Conservation (phyloP, 768 basidiomycete species). For the Boletus patriciae region DNA sequence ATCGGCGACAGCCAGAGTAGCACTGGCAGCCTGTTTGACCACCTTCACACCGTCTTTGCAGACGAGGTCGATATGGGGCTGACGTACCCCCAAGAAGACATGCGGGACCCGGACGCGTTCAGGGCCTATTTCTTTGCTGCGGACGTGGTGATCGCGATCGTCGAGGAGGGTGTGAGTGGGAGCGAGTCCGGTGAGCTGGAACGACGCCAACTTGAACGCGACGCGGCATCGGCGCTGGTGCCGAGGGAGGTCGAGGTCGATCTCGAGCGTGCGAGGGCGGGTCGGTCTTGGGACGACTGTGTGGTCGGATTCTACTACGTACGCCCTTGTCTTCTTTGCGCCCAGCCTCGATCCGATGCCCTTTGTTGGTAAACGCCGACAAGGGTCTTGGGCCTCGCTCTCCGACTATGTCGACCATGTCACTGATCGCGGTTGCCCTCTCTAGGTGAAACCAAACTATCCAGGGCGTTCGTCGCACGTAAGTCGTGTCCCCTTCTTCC, state of each 20-base stretch:
- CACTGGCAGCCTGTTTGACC: conserved; percentile 50
- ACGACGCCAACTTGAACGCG: too few relatives aligned
- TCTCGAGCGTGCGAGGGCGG: conserved; percentile 47
- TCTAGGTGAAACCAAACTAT: conserved; percentile 81
- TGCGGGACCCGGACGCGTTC: conserved; percentile 55
- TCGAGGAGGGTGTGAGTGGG: not conserved
- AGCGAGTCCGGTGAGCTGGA: too few relatives aligned
- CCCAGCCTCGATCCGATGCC: not conserved
- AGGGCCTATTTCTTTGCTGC: conserved; percentile 74
- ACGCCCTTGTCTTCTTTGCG: conserved; percentile 24
- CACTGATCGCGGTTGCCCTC: not conserved
- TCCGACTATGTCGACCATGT: not conserved
- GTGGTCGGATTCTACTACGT: conserved; percentile 82
- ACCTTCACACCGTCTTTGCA: conserved; percentile 64
- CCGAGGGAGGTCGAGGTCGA: conserved; percentile 23
- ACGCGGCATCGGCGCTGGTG: not conserved
- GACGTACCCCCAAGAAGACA: conserved; percentile 85
- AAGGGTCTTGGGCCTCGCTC: not conserved
- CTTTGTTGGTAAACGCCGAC: not conserved
- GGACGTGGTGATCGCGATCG: conserved; percentile 72
- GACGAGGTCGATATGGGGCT: conserved; percentile 70
- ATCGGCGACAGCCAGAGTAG: conserved; percentile 21
- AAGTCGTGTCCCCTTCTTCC: conserved; percentile 34
- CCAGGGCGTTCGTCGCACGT: conserved; percentile 89
- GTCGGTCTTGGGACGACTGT: conserved; percentile 63